phyloP scores from a whole-genome alignment of 805 yeast genomes.

The Metschnikowia arizonensis region DNA sequence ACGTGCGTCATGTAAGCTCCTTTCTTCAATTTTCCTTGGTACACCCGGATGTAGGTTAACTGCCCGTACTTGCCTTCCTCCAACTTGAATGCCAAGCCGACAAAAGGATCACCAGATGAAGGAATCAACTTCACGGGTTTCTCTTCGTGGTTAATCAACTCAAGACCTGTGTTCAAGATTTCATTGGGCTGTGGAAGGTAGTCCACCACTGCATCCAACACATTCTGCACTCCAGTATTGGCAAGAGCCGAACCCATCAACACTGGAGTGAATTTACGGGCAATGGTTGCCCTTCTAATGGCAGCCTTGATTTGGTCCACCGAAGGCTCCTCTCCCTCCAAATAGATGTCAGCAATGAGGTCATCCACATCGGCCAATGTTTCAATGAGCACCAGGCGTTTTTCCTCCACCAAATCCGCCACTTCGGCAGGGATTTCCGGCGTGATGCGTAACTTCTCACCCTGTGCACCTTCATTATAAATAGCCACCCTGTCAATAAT shows the following conservation, averaged over 20 bases:
- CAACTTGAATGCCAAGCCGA: conserved; percentile 96
- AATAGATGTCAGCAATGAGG: conserved; percentile 86
- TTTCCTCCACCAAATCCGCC: conserved; percentile 81
- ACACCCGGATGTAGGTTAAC: conserved; percentile 92
- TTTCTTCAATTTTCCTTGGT: conserved; percentile 91
- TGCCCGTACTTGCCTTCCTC: conserved; percentile 99
- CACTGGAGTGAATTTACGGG: conserved; percentile 97
- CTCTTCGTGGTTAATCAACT: conserved; percentile 55
- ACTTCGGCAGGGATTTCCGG: conserved; percentile 75
- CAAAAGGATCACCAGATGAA: conserved; percentile 71
- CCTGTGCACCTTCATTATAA: conserved; percentile 86
- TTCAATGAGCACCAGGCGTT: conserved; percentile 80
- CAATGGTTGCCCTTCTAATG: conserved; percentile 92
- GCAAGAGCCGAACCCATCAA: conserved; percentile 98
- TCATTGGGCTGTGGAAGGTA: conserved; percentile 95
- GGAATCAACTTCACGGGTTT: conserved; percentile 70
- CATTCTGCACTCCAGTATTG: conserved; percentile 92
- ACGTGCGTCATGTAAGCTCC: conserved; percentile 86
- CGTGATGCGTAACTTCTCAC: conserved; percentile 64
- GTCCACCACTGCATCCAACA: conserved; percentile 92
- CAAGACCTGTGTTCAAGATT: conserved; percentile 85
- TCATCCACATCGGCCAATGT: conserved; percentile 98
- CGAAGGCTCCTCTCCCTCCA: conserved; percentile 88
- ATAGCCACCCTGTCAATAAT: conserved; percentile 82
- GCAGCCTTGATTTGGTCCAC: conserved; percentile 80